phyloP scores from a whole-genome alignment of 2,329 filamentous ascomycete species.

The Penicillium nordicum region DNA sequence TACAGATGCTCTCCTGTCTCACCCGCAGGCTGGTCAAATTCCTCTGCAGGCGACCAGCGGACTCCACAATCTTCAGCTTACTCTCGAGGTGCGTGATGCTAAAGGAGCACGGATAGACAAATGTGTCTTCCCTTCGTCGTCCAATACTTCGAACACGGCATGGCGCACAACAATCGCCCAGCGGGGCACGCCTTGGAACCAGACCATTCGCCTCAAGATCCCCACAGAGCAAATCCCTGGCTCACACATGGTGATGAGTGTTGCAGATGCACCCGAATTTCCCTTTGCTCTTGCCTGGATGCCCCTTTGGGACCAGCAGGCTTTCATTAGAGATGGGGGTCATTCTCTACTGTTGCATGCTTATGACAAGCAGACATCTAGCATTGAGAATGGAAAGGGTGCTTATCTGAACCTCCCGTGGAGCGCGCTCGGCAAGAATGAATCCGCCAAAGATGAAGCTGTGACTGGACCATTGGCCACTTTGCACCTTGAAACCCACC shows the following conservation, averaged over 20 bases:
- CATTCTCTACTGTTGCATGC: slow-evolving; percentile 82
- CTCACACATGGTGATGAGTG: slow-evolving; percentile 82
- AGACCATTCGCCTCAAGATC: slow-evolving; percentile 79
- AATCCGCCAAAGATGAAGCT: slow-evolving; percentile 66
- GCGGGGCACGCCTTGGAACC: slow-evolving; percentile 78
- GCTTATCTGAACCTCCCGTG: slow-evolving; percentile 85
- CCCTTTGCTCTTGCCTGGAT: slow-evolving; percentile 92
- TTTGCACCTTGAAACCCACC: slow-evolving; percentile 75
- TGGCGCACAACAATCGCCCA: slow-evolving; percentile 84
- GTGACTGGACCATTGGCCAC: slow-evolving; percentile 75
- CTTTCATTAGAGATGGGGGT: slow-evolving; percentile 80
- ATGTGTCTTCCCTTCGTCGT: slow-evolving; percentile 84
- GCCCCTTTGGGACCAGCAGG: slow-evolving; percentile 87
- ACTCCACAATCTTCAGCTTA: slow-evolving; percentile 77
- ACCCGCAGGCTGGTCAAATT: slow-evolving; percentile 76
- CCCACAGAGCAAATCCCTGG: slow-evolving; percentile 74
- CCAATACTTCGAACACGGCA: slow-evolving; percentile 71
- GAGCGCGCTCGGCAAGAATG: slow-evolving; percentile 64
- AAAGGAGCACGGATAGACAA: slow-evolving; percentile 79
- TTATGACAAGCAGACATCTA: slow-evolving; percentile 85
- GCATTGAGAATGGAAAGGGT: slow-evolving; percentile 67
- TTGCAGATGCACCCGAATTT: slow-evolving; percentile 79
- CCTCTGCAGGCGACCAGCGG: slow-evolving; percentile 63
- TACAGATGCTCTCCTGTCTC: slow-evolving; percentile 60
- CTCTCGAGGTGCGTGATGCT: slow-evolving; percentile 77